These are phyloP conservation scores for Colletotrichum nymphaeae DNA, from an alignment of 2,329 filamentous ascomycete genomes.

Conservation along the genomic window DNA sequence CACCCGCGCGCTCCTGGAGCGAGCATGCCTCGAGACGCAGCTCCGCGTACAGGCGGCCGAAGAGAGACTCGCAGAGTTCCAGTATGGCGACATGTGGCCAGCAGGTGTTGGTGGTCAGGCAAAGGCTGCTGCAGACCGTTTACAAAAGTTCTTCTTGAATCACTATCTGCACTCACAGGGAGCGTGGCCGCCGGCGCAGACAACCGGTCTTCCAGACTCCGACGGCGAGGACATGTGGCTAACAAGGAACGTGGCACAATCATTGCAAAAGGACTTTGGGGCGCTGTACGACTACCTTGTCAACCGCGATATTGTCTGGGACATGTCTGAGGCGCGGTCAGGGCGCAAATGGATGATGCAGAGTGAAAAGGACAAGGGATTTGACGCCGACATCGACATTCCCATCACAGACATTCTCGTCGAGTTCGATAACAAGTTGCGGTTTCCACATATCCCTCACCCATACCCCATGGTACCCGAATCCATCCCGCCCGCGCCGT, in stretches of 20 bases:
- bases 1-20: conserved; percentile 71
- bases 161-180: conserved; percentile 69
- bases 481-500: conserved; percentile 50
- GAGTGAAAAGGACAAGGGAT: conserved; percentile 56
- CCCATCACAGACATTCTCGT: conserved; percentile 75
- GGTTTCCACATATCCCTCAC: conserved; percentile 74
- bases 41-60: conserved; percentile 72
- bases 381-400: conserved; percentile 66
- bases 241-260: conserved; percentile 65
- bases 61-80: conserved; percentile 68
- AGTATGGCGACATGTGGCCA: conserved; percentile 72
- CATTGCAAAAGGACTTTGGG: conserved; percentile 74
- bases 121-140: conserved; percentile 66
- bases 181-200: conserved; percentile 63
- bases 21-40: conserved; percentile 70
- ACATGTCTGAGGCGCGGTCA: conserved; percentile 69
- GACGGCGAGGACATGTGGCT: conserved; percentile 67
- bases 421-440: conserved; percentile 71
- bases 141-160: conserved; percentile 69
- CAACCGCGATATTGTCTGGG: conserved; percentile 74
- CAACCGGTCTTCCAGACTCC: conserved; percentile 36
- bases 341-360: conserved; percentile 75
- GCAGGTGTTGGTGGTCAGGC: conserved; percentile 52
- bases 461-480: conserved; percentile 74
- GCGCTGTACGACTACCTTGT: conserved; percentile 78